Evolutionary conservation across 768 basidiomycete species (phyloP), one percentile per base, ranked within the genome.

Genomic region (Serendipita indica): DNA sequence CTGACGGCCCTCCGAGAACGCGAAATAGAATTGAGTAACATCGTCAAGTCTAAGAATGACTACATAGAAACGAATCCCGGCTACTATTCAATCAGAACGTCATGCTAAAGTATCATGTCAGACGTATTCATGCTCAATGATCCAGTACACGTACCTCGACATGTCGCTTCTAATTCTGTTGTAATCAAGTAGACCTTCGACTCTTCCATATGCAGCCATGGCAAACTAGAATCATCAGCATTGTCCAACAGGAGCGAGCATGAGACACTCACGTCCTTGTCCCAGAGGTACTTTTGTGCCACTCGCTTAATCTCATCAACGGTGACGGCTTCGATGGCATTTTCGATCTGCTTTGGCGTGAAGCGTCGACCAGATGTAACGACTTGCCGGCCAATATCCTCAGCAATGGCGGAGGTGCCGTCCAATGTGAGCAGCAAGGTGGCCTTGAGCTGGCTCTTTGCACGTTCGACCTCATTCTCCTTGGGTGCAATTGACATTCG

Each of bases 381-480:
- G 61, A 99, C 78, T 69, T 97, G 94, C 65, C 93, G 76, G n/a
- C 96, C 94, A 71, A 98, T 92, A 67, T 99, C 96, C 75, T 99
- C 96, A 33, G 96, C 94, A 62, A 93, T 79, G 57, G 92, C 90
- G 32, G 92, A 97, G 16, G 90, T 86, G n/a, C 96, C 96, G 65
- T 98, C 96, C 39, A 98, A 75, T 60, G 84, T 77, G 54, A 99
- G 80, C 39, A 99, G 75, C 64, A 98, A 74, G 59, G 84, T 86
- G 57, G 94, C 93, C 78, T 98, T 99, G 65, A 98, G 82, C 74
- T 98, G 96, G 68, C 87, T 91, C 80, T 99, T 99, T 57, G 94
- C 92, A 46, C 96, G 82, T 78, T 97, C 93, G 62, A 97, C 91
- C 73, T 94, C 92, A 33, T 81, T 79, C 33, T 79, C 75, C 2